A percentile compares a stretch with the other conserved stretches of the same genome.
phyloP scores from a whole-genome alignment of 225 moss, liverwort and hornwort species.

The Sphagnum contortum region DNA sequence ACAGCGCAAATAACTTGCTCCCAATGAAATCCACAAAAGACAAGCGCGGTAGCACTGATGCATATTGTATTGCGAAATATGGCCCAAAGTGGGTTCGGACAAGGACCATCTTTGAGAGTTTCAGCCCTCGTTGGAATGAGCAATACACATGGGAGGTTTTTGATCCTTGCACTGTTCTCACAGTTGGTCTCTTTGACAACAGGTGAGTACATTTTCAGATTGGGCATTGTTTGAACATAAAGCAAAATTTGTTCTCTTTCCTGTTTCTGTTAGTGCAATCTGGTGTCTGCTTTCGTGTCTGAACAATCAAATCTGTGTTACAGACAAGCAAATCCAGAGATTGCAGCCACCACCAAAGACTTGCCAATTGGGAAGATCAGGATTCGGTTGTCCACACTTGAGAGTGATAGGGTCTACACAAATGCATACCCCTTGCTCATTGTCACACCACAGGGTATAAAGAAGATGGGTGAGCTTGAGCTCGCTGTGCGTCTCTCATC shows the following conservation, averaged over 20 bases:
- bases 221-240: background rate
- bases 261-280: background rate
- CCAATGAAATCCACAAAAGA: constrained; percentile 74
- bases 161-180: constrained; percentile 87
- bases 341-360: constrained; percentile 42
- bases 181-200: constrained; percentile 87
- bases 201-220: constrained; percentile 53
- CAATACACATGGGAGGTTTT: constrained; percentile 98
- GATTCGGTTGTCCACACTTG: constrained; percentile 75
- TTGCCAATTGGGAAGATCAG: constrained; percentile 78
- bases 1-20: constrained; percentile 62
- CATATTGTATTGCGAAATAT: constrained; percentile 78
- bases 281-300: background rate
- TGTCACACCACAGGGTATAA: constrained; percentile 82
- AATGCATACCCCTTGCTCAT: constrained; percentile 80
- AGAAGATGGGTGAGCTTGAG: constrained; percentile 91
- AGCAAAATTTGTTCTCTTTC: background rate
- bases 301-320: background rate
- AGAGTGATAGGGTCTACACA: constrained; percentile 81
- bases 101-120: constrained; percentile 79
- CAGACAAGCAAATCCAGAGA: constrained; percentile 47
- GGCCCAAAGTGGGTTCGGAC: constrained; percentile 93
- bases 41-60: constrained; percentile 49
- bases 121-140: constrained; percentile 90
- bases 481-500: constrained; percentile 69